phyloP scores from a whole-genome alignment of 495 filamentous ascomycete species.

The Penicillium atrosanguineum region DNA sequence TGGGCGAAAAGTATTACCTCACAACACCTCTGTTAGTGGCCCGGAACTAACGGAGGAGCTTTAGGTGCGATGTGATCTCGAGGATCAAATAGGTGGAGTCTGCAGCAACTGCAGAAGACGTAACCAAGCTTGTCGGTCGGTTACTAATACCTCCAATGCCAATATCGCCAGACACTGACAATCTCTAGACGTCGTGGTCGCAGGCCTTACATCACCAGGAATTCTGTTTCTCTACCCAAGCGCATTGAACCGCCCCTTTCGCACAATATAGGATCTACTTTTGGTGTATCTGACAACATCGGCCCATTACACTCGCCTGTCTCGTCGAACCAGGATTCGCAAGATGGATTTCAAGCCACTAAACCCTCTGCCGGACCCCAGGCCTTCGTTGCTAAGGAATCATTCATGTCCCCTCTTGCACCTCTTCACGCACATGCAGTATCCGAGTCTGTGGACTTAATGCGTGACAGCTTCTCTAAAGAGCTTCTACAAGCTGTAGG shows the following conservation, averaged over 20 bases:
- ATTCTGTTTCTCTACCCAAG: background rate
- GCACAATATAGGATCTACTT: background rate
- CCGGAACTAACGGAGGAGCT: background rate
- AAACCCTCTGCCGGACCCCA: background rate
- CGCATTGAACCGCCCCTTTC: background rate
- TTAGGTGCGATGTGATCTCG: slow-evolving; percentile 11
- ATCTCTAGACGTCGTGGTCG: slow-evolving; percentile 2
- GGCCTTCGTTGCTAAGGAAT: slow-evolving; percentile 2
- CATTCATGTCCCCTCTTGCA: slow-evolving; percentile 5
- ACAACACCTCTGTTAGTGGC: background rate
- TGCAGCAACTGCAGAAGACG: slow-evolving; percentile 12
- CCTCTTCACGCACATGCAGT: background rate
- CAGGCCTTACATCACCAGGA: background rate
- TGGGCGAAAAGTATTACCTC: background rate
- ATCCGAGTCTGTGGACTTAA: background rate
- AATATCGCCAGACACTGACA: background rate
- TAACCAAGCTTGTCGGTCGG: slow-evolving; percentile 3
- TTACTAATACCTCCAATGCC: background rate
- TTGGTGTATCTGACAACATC: background rate
- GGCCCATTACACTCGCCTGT: background rate
- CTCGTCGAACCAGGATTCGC: background rate
- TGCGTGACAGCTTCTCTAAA: background rate
- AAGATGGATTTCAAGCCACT: background rate
- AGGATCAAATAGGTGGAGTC: slow-evolving; percentile 1
- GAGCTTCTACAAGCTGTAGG: background rate